Conservation (phyloP, 306 rosid genomes). For the Vicia villosa region DNA sequence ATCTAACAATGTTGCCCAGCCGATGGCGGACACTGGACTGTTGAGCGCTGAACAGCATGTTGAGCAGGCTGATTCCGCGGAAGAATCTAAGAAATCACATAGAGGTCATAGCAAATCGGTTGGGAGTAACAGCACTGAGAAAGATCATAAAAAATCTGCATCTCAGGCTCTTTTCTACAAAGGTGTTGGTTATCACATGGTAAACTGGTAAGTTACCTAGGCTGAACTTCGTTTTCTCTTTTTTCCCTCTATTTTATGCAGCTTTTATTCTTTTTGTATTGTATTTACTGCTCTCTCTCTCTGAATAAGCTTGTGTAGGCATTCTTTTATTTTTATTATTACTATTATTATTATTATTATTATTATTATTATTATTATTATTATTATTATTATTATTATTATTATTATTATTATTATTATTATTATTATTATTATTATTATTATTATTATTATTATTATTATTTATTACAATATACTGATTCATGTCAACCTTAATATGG, state of each 20-base stretch:
- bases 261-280: constrained; percentile 10
- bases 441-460: too few species aligned
- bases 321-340: constrained; percentile 14
- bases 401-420: too few species aligned
- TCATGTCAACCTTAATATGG: constrained; percentile 25
- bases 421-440: too few species aligned
- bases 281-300: not conserved
- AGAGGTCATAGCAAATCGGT: constrained; percentile 46
- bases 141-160: constrained; percentile 75
- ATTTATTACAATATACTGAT: not conserved
- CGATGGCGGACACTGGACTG: constrained; percentile 40
- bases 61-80: constrained; percentile 52
- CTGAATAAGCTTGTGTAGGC: not conserved
- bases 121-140: constrained; percentile 57
- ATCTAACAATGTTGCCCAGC: constrained; percentile 40
- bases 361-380: not conserved
- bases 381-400: not conserved
- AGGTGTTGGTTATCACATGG: constrained; percentile 94
- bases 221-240: constrained; percentile 13
- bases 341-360: not conserved
- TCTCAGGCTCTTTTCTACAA: constrained; percentile 73
- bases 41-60: constrained; percentile 46
- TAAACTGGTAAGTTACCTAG: constrained; percentile 89
- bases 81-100: constrained; percentile 47
- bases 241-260: not conserved